Conservation (phyloP, 805 yeast genomes). For the Maudiozyma saulgeensis region DNA sequence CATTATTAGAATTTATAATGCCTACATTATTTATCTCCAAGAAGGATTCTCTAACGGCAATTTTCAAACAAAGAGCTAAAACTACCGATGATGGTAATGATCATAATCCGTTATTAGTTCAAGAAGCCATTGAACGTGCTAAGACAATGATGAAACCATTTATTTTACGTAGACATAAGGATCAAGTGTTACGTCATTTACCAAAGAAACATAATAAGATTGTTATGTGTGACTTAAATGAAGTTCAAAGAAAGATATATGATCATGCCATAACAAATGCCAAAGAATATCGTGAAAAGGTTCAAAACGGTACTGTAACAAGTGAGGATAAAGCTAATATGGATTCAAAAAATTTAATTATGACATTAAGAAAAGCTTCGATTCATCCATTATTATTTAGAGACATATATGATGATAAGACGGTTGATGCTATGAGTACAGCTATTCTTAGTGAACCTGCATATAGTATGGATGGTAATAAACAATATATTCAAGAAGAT, state of each 20-base stretch:
- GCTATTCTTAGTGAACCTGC: conserved; percentile 74
- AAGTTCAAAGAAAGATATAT: conserved; percentile 50
- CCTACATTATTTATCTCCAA: conserved; percentile 76
- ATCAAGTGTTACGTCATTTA: conserved; percentile 80
- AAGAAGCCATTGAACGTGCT: conserved; percentile 87
- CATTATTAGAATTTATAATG: conserved; percentile 81
- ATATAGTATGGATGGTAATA: conserved; percentile 64
- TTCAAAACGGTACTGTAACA: conserved; percentile 9
- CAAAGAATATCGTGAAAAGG: conserved; percentile 21
- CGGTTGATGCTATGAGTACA: conserved; percentile 56
- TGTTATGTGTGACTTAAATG: conserved; percentile 54
- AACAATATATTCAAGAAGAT: conserved; percentile 74
- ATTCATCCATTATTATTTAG: conserved; percentile 86
- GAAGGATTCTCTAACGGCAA: conserved; percentile 67
- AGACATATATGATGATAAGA: conserved; percentile 45
- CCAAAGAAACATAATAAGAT: conserved; percentile 66
- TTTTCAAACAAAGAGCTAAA: conserved; percentile 80
- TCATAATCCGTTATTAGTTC: conserved; percentile 75
- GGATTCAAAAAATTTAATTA: conserved; percentile 54
- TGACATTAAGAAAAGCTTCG: conserved; percentile 87
- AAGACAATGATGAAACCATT: conserved; percentile 98
- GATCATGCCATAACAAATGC: conserved; percentile 42
- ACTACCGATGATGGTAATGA: conserved; percentile 45
- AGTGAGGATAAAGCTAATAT: conserved; percentile 26
- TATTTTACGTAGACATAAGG: conserved; percentile 83